Evolutionary conservation across 352 stramenopile genomes (phyloP), one percentile per base, ranked within the genome.

Genomic region (Globisporangium echinulatum): DNA sequence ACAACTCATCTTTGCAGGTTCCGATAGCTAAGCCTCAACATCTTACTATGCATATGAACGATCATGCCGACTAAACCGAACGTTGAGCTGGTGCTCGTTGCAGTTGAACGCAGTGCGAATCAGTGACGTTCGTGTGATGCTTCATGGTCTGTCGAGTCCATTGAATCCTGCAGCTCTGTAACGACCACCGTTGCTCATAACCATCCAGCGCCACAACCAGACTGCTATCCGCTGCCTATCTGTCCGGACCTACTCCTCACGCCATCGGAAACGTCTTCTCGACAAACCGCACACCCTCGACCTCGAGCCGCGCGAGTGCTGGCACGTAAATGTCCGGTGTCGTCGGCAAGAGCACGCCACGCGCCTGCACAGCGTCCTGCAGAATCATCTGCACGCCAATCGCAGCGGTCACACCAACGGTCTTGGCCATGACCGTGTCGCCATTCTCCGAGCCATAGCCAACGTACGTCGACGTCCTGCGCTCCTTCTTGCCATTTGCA

Each of bases 361-460:
- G 79, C 13, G 73, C 71, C 25, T 86, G 70, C 1, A 98, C 78
- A 11, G 82, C 82, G 44, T 96, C 88, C 43, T 97, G 79, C 13
- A 99, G 77, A 54, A 99, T 96, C 61, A 98, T 79, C 59, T 98
- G 88, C 13, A 96, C 86, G 19, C 91, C 92, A 56, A 98, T 95
- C 7, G 94, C 96, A 49, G 93, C 88, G 50, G 92, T 97, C 50
- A 98, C 85, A 7, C 96, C 96, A 36, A 99, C 96, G 9, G 94
- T 98, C 71, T 97, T 97, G 15, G 90, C 88, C 96, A 99, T 99
- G 40, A 97, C 89, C 3, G 91, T 97, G 71, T 97, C 93, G 7
- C 90, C 82, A 7, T 90, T 72, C 37, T 93, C 82, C 6, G 85
- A 86, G 10, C 94, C 95, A 65, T 98, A 98, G 5, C 93, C 87